Evolutionary conservation across 2,329 filamentous ascomycete species (phyloP), one percentile per base, ranked within the genome.

Genomic region (Fusarium nanum): DNA sequence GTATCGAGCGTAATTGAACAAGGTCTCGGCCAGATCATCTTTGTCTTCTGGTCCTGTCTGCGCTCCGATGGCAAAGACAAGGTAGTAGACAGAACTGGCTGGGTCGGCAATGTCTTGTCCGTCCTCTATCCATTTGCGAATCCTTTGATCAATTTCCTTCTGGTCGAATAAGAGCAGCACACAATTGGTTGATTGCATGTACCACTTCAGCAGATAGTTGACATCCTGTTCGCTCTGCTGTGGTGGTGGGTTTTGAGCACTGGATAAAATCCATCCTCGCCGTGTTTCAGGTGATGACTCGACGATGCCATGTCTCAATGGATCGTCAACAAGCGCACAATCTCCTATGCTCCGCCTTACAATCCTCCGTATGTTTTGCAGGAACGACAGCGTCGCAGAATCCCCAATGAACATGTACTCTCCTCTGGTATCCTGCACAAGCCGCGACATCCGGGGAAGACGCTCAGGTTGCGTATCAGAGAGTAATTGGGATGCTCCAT

Each of bases 341-440:
- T 70, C 70, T 7, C 78, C 79, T 6, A 80, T 54, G 18, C 74
- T 72, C 23, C 76, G 71, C 7, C 72, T 71, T 0, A 79, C 77
- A 20, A 80, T 70, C 6, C 78, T 73, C 1, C 79, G 76, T 16
- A 80, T 79, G 23, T 77, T 77, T 28, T 80, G 77, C 2, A 80
- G 65, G 28, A 80, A 79, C 0, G 77, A 77, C 8, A 80, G 30
- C 6, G 77, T 79, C 10, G 78, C 77, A 20, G 78, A 78, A 63
- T 80, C 78, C n/a, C 78, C 78, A 28, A 80, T 76, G 48, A 79
- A 80, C 71, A 80, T 77, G 68, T 78, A 78, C 30, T 73, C 76
- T 18, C 77, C 78, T 37, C 76, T 71, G 9, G 73, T 76, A 32
- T 79, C 78, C 41, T 78, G 73, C 9, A 80, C 70, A 13, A 80